These are phyloP conservation scores for Auriscalpium orientale DNA, from an alignment of 768 basidiomycete genomes.

Conservation along the genomic window DNA sequence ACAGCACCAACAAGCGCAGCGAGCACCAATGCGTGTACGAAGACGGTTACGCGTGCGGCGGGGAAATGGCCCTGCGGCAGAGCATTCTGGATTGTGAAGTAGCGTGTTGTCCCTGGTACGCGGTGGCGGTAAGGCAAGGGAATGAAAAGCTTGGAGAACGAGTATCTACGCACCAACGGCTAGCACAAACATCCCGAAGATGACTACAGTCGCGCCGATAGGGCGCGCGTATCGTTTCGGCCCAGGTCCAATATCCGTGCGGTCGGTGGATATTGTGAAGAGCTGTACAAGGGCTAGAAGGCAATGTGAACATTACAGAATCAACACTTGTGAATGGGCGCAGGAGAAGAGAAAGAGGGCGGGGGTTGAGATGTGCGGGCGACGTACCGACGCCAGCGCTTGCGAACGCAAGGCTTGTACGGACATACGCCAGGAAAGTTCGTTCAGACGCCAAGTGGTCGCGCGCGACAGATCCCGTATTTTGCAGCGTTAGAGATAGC, in stretches of 20 bases:
- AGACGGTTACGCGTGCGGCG: slow-evolving; percentile 29
- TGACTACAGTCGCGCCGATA: slow-evolving; percentile 34
- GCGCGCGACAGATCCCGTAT: slow-evolving; percentile 41
- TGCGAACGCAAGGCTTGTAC: slow-evolving; percentile 42
- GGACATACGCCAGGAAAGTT: slow-evolving; percentile 44
- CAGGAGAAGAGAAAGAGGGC: background rate
- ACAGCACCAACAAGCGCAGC: slow-evolving; percentile 25
- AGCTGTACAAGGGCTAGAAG: slow-evolving; percentile 38
- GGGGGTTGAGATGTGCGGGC: background rate
- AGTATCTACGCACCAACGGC: slow-evolving; percentile 23
- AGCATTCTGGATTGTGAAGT: slow-evolving; percentile 32
- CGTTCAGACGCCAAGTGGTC: slow-evolving; percentile 46
- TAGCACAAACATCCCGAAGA: slow-evolving; percentile 29
- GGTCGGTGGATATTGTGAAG: slow-evolving; percentile 29
- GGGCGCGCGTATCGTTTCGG: slow-evolving; percentile 31
- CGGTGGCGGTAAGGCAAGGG: background rate
- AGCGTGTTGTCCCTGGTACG: slow-evolving; percentile 27
- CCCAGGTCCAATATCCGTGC: slow-evolving; percentile 1
- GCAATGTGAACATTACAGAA: background rate
- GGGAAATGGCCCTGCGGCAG: slow-evolving; percentile 33
- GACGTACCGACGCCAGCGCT: slow-evolving; percentile 41
- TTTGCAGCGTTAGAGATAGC: slow-evolving; percentile 30
- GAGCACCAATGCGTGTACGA: slow-evolving; percentile 25
- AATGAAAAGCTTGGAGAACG: background rate
- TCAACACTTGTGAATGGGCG: no score